phyloP scores from a whole-genome alignment of 768 basidiomycete genomes.

The Boletus patriciae region DNA sequence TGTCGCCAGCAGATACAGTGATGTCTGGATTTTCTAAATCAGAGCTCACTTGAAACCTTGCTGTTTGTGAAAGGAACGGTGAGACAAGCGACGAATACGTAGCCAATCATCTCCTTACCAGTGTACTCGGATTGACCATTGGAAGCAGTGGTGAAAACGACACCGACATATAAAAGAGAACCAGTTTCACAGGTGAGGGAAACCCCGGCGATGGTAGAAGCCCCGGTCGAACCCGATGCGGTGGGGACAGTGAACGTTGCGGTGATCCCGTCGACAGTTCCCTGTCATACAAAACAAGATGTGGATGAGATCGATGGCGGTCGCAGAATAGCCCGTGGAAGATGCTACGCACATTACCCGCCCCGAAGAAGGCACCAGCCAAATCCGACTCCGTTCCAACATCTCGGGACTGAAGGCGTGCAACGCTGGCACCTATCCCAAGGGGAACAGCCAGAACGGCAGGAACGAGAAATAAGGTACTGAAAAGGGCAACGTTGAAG shows the following conservation, averaged over 20 bases:
- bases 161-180: conserved; percentile 2
- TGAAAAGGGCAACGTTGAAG: background rate
- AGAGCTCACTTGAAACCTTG: conserved; percentile 13
- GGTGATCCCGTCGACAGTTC: conserved; percentile 5
- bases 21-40: background rate
- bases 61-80: background rate
- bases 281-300: background rate
- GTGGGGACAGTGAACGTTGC: conserved; percentile 9
- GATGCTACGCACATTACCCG: background rate
- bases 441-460: background rate
- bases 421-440: background rate
- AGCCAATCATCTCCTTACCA: background rate
- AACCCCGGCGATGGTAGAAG: conserved; percentile 5
- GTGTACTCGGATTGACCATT: background rate
- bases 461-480: background rate
- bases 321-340: background rate
- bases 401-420: too few species aligned
- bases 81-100: too few species aligned
- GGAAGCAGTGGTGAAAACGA: background rate
- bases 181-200: conserved; percentile 1
- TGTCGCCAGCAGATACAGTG: conserved; percentile 7
- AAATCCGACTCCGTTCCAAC: too few species aligned
- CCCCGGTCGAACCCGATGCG: background rate
- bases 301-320: background rate
- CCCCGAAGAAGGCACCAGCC: conserved; percentile 5